Percentiles rank a stretch among this genome's conserved stretches.
phyloP scores from a whole-genome alignment of 2,329 filamentous ascomycete species.

The Monilinia polystroma region DNA sequence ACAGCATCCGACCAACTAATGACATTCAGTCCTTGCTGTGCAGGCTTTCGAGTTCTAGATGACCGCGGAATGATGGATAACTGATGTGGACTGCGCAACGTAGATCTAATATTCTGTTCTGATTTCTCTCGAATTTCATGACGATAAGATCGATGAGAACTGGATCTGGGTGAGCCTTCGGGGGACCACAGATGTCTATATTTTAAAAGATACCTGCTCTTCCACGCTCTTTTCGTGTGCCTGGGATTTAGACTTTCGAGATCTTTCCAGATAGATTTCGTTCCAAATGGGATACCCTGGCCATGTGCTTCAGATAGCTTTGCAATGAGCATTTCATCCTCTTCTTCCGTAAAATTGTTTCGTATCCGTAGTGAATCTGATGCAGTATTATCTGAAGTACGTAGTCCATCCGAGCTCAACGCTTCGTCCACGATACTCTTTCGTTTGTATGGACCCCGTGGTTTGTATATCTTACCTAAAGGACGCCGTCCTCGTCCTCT shows the following conservation, averaged over 20 bases:
- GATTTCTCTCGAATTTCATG: neutral
- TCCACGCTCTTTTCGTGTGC: conserved; percentile 27
- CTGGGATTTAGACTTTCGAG: conserved; percentile 30
- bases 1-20: conserved; percentile 39
- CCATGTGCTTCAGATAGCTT: conserved; percentile 30
- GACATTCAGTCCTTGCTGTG: conserved; percentile 33
- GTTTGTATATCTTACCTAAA: neutral
- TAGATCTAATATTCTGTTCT: neutral
- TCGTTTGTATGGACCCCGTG: neutral
- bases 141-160: neutral
- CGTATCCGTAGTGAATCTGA: conserved; percentile 14
- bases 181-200: conserved; percentile 19
- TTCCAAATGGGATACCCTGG: conserved; percentile 25
- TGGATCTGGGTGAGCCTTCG: neutral
- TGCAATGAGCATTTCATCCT: conserved; percentile 35
- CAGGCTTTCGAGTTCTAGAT: conserved; percentile 31
- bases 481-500: conserved; percentile 20
- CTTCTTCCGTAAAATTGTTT: conserved; percentile 31
- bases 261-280: conserved; percentile 30
- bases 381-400: conserved; percentile 13
- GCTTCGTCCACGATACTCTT: neutral
- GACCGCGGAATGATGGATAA: conserved; percentile 23
- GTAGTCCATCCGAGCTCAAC: conserved; percentile 11
- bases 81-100: neutral
- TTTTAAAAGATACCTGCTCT: neutral